Evolutionary conservation across 306 rosid species (phyloP), one percentile per base, ranked within the genome.

Genomic region (Inga leiocalycina): DNA sequence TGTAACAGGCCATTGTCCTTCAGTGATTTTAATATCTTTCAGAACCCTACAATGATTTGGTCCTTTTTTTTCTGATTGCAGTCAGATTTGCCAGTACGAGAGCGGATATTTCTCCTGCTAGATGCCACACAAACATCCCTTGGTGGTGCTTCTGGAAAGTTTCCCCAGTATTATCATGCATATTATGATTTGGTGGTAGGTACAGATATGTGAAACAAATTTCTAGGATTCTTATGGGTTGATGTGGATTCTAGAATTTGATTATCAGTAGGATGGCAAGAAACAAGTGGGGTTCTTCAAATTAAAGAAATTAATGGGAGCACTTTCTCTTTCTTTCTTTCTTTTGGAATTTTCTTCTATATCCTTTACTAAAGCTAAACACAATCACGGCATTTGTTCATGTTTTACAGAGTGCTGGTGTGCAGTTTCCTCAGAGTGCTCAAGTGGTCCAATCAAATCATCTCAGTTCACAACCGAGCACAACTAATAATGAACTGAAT

Each of bases 51-150:
- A 48, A 39, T 66, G 41, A 22, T 54, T 62, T n/a, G 57, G 43
- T 71, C 37, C 69, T 67, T 24, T 68, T 49, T 49, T 76, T 57
- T 64, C 54, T 66, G 67, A 59, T 76, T 86, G 86, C 89, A 92
- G 97, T 90, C 97, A 37, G 88, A 92, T 54, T 86, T 90, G 69
- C 92, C 90, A 8, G 91, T 89, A 74, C 86, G 94, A 57, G 94
- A 89, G 85, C 86, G 92, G 69, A 86, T 89, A 37, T 89, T 92
- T 86, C 94, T 92, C 71, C 89, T 92, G 75, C 90, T 92, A 39
- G 94, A 92, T 87, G 97, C 97, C 64, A 90, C 94, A 34, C 97
- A 92, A 81, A 90, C 97, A 80, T 91, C 97, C 35, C 88, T 92
- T 83, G 97, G 94, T 39, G 97, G 93, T 86, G 91, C 90, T 80